Conservation (phyloP, 75 land plant genomes). For the Azolla pinnata region DNA sequence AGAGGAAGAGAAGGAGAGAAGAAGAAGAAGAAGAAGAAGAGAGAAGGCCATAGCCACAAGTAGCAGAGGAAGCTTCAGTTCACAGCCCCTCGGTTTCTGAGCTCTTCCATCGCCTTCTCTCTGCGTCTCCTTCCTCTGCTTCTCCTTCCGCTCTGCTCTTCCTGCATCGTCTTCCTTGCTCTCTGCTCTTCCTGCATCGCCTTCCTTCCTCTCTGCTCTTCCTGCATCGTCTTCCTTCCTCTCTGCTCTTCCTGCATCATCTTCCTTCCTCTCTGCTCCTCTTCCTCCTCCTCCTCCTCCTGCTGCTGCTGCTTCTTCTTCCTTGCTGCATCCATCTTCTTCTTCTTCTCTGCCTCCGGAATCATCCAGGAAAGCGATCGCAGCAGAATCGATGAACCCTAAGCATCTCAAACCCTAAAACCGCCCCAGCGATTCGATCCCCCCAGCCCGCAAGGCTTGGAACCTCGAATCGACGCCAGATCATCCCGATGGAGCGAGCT, state of each 20-base stretch:
- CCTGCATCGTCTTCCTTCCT: background rate
- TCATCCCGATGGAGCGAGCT: too few species aligned
- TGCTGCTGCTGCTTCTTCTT: background rate
- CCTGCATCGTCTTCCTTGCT: background rate
- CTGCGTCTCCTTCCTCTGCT: background rate
- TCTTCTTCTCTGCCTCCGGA: background rate
- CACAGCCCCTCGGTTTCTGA: background rate
- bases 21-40: too few species aligned
- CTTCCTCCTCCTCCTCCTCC: background rate
- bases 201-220: background rate
- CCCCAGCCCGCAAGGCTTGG: too few species aligned
- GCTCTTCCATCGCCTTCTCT: background rate
- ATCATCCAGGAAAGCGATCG: too few species aligned
- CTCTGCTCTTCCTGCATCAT: background rate
- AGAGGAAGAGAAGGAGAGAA: too few species aligned
- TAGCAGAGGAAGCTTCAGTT: too few species aligned
- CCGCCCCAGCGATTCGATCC: too few species aligned
- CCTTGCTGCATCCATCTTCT: background rate
- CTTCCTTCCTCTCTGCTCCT: background rate
- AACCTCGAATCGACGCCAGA: too few species aligned
- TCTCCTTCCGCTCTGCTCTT: background rate
- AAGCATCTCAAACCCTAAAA: too few species aligned
- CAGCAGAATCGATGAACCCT: too few species aligned
- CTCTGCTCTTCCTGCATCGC: background rate
- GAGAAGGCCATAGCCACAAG: too few species aligned